Base-by-base conservation (phyloP, 257 asterid species). In the Primulina huaijiensis region DNA sequence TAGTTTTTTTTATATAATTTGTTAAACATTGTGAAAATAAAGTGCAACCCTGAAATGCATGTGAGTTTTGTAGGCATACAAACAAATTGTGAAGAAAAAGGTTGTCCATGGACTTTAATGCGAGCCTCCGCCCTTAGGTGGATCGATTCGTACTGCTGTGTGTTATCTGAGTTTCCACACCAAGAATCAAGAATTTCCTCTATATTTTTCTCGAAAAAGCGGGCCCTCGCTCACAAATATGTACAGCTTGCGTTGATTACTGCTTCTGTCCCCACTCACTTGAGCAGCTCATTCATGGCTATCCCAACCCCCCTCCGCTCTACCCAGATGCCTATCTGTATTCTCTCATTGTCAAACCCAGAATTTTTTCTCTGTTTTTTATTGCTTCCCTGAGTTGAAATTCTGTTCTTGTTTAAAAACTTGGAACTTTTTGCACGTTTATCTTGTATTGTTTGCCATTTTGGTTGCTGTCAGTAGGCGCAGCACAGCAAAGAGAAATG, bases 251-350 rank as follows among this genome's bases (percentile, higher is more conserved):
- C 71, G 62, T 72, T 82, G 76, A 78, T 83, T 79, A 82, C 86
- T 82, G 84, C 80, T 72, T 74, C 77, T 82, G 88, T 80, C 95
- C 91, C 97, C 89, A 83, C 88, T 57, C 86, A 72, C 81, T 81
- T 76, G 61, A 70, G 85, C 85, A 86, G 82, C 96, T 85, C 90
- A 83, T 90, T 90, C 92, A 86, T 86, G 92, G 88, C 90, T 82
- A 77, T 86, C 85, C 86, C 84, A 79, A 77, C 85, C 33, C 75
- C 75, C 79, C 53, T 37, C 21, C 56, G 25, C 73, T 68, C 53
- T 52, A 27, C 79, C 61, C 65, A 63, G 64, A 14, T n/a, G 46
- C 73, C 75, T 61, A 80, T 74, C 68, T 79, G 73, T 77, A 75
- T 67, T 69, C 79, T 30, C 72, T 46, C 65, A 72, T 63, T 7